Base-by-base conservation (phyloP, 768 basidiomycete species). In the Cyclocybe aegerita region DNA sequence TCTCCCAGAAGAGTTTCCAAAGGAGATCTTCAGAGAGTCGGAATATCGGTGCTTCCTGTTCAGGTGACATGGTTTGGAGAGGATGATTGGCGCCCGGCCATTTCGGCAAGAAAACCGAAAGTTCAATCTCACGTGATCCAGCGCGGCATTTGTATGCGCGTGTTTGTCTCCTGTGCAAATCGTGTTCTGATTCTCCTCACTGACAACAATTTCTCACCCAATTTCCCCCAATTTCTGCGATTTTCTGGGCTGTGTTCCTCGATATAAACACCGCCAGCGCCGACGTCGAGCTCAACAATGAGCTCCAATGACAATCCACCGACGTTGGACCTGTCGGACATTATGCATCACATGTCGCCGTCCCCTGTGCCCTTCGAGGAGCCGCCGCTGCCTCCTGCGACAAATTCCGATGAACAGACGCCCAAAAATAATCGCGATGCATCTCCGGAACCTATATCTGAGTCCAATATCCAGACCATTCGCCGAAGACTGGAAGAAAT, bases 321-420 rank as follows among this genome's bases (percentile, higher is more conserved):
- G 4, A 63, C 73, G 7, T 72, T 83, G 23, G 70, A 74, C 6
- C 69, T 85, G 40, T 79, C 78, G 33, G 83, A 85, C 54, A 77
- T 82, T 37, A 73, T 83, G 49, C 77, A 80, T 52, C 59, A 72
- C 31, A 73, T 78, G 64, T 79, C 82, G 9, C 77, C 81, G 3
- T 75, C 78, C 1, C 82, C 80, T 16, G 63, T 65, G 0, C 72
- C 73, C 46, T 64, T 60, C 51, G 60, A 58, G 33, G 45, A 66
- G 61, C 30, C 57, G 43, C 56, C 50, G 37, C n/a, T 36, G 60
- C 12, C 54, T 57, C 32, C 48, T 50, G 17, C 11, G n/a, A 30
- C 44, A n/a, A 31, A 9, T 37, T 38, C 43, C 49, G 52, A 39
- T 63, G 40, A 69, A 34, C 46, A 37, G 41, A 45, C 53, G 54